Evolutionary conservation across 208 protist genomes (phyloP).

Genomic region (Willaertia magna): DNA sequence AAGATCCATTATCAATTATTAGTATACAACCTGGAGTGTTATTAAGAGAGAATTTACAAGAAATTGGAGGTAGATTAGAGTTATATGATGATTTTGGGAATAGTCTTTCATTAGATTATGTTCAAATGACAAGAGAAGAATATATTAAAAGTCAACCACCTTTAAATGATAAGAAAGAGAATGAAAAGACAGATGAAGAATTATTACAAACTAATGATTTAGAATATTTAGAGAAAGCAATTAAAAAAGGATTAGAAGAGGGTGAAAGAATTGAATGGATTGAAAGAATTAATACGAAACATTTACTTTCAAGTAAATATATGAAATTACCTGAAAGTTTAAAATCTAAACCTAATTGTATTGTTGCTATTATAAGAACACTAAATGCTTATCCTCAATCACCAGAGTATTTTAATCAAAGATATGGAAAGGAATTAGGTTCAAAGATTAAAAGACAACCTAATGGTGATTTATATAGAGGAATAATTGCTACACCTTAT

Average conservation of each 20-base stretch:
- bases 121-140: background rate
- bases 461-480: background rate
- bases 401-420: background rate
- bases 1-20: background rate
- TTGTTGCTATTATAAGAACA: background rate
- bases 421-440: background rate
- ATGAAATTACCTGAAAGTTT: background rate
- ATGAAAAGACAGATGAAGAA: background rate
- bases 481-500: background rate
- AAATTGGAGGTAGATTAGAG: background rate
- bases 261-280: background rate
- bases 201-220: background rate
- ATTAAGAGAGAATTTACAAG: background rate
- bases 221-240: background rate
- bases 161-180: too few relatives aligned
- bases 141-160: background rate
- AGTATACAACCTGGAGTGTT: background rate
- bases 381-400: background rate
- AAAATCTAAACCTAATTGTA: background rate
- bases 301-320: background rate
- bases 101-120: background rate
- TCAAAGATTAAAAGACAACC: background rate
- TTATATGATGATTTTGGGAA: background rate
- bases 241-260: background rate
- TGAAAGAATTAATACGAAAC: background rate